Percentiles rank a stretch among this genome's conserved stretches.
Conservation (phyloP, 495 filamentous ascomycete genomes). For the Talaromyces thailandensis region DNA sequence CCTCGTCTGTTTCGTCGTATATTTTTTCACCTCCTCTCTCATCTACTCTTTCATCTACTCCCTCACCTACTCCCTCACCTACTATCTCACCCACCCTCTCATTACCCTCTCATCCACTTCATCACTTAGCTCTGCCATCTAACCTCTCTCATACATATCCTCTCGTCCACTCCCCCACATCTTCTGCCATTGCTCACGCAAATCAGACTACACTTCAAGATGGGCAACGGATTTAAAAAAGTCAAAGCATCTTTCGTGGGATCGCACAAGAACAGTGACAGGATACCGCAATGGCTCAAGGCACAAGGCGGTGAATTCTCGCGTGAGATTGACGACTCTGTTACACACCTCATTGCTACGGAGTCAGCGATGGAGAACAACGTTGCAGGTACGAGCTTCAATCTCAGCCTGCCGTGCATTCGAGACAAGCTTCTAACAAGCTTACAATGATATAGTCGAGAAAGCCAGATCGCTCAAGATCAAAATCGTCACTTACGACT, state of each 20-base stretch:
- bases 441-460: slow-evolving; percentile 23
- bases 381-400: slow-evolving; percentile 28
- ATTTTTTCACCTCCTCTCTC: not conserved
- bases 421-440: not conserved
- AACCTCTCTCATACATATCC: slow-evolving; percentile 1
- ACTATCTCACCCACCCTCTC: not conserved
- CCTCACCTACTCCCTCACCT: not conserved
- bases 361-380: slow-evolving; percentile 41
- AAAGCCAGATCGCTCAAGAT: slow-evolving; percentile 30
- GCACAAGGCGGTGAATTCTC: slow-evolving; percentile 41
- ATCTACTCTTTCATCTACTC: slow-evolving; percentile 6
- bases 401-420: not conserved
- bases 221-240: slow-evolving; percentile 25
- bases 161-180: not conserved
- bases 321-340: slow-evolving; percentile 23
- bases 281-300: slow-evolving; percentile 47
- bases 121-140: slow-evolving; percentile 1
- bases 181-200: not conserved
- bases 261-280: slow-evolving; percentile 30
- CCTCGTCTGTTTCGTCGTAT: too few species aligned
- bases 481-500: slow-evolving; percentile 52
- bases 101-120: not conserved
- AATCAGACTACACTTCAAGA: slow-evolving; percentile 2
- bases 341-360: slow-evolving; percentile 53
- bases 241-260: slow-evolving; percentile 23